These are phyloP conservation scores for Aurantiochytrium sp. DNA, from an alignment of 108 stramenopile species.

Conservation along the genomic window DNA sequence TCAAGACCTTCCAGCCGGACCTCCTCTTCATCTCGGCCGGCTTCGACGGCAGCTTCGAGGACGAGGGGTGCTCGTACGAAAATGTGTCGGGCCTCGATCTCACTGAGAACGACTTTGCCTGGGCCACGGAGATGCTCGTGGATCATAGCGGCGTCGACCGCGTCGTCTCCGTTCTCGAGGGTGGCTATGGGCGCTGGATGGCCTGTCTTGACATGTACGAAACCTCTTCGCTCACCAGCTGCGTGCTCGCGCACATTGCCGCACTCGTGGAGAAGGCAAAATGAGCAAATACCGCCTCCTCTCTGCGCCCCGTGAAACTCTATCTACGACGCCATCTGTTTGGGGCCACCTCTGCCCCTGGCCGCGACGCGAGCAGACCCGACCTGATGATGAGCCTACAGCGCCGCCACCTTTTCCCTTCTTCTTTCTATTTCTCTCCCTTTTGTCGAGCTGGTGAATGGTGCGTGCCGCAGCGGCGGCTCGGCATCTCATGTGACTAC, in stretches of 20 bases:
- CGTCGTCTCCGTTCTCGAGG: conserved; percentile 84
- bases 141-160: conserved; percentile 81
- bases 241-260: conserved; percentile 23
- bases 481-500: too few relatives aligned
- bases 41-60: conserved; percentile 86
- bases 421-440: not conserved
- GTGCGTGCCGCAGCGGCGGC: too few relatives aligned
- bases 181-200: conserved; percentile 74
- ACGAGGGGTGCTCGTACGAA: conserved; percentile 75
- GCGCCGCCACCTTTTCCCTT: too few relatives aligned
- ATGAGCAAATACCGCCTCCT: not conserved
- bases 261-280: conserved; percentile 20
- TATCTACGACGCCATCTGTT: not conserved
- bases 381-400: too few relatives aligned
- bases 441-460: not conserved
- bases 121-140: conserved; percentile 73
- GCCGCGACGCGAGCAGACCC: too few relatives aligned
- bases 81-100: conserved; percentile 45
- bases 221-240: not conserved
- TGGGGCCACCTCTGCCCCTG: too few relatives aligned
- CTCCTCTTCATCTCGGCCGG: conserved; percentile 88
- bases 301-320: not conserved
- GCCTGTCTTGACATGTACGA: not conserved
- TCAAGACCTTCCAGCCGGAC: conserved; percentile 83
- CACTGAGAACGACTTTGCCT: conserved; percentile 72